A percentile compares a stretch with the other conserved stretches of the same genome.
Evolutionary conservation across 2,329 filamentous ascomycete species (phyloP).

Genomic region (Aspergillus spinulosporus): DNA sequence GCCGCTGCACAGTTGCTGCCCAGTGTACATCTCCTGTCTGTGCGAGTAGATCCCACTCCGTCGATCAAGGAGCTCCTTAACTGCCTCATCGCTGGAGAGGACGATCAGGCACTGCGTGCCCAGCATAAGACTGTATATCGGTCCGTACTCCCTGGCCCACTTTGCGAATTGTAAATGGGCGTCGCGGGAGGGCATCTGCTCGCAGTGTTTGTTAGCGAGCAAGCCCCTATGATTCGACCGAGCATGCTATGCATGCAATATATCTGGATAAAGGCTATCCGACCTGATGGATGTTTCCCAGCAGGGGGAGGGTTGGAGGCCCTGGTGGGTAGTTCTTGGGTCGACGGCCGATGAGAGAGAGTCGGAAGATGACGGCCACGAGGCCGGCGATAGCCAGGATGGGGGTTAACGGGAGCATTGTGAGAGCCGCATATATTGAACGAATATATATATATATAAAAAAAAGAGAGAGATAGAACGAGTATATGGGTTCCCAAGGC

Average conservation of each 20-base stretch:
- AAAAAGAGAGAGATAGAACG: no score
- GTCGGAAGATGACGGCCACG: neutral
- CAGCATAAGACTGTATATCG: slow-evolving; percentile 54
- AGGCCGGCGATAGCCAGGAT: neutral
- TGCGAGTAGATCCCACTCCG: slow-evolving; percentile 53
- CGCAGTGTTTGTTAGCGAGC: neutral
- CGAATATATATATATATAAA: neutral
- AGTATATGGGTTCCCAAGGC: no score
- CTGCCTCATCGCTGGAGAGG: slow-evolving; percentile 46
- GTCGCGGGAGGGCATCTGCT: neutral
- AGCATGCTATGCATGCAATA: no score
- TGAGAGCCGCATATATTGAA: no score
- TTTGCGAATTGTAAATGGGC: slow-evolving; percentile 2
- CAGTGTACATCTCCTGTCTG: slow-evolving; percentile 49
- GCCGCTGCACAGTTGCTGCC: slow-evolving; percentile 36
- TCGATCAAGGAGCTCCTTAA: slow-evolving; percentile 57
- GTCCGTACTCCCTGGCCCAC: slow-evolving; percentile 56
- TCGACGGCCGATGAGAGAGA: neutral
- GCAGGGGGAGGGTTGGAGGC: slow-evolving; percentile 1
- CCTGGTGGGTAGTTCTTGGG: slow-evolving; percentile 2
- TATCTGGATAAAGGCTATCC: neutral
- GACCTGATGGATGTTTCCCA: slow-evolving; percentile 4
- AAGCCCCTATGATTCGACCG: no score
- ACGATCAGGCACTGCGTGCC: slow-evolving; percentile 53
- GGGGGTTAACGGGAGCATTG: neutral